phyloP scores from a whole-genome alignment of 176 grass and related monocot species.

The Stipa capillata region DNA sequence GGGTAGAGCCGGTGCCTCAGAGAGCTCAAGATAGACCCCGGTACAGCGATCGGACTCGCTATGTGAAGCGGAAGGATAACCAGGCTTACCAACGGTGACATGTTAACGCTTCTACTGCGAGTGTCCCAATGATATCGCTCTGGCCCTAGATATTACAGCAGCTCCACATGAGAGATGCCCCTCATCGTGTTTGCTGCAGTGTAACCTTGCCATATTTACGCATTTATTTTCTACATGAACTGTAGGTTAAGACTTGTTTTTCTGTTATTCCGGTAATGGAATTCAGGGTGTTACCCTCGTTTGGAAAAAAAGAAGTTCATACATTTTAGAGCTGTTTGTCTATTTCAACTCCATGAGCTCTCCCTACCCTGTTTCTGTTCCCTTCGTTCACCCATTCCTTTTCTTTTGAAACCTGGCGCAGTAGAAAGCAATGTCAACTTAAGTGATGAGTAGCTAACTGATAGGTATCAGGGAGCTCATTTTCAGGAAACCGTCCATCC shows the following conservation, averaged over 20 bases:
- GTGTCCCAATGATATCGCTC: neutral
- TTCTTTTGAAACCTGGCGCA: too few relatives aligned
- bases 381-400: neutral
- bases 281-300: neutral
- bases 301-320: neutral
- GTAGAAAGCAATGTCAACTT: neutral
- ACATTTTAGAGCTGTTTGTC: neutral
- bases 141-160: neutral
- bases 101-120: neutral
- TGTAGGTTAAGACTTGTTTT: neutral
- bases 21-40: constrained; percentile 88
- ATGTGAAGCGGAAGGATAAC: constrained; percentile 80
- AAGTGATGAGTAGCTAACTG: neutral
- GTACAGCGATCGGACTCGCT: constrained; percentile 85
- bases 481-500: neutral
- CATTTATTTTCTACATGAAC: constrained; percentile 3
- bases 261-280: neutral
- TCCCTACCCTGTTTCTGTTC: neutral
- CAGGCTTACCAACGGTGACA: constrained; percentile 49
- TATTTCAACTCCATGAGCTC: neutral
- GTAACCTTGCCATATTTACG: neutral
- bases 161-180: neutral
- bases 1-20: constrained; percentile 80
- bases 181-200: neutral
- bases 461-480: neutral